phyloP scores from a whole-genome alignment of 371 early-diverging fungal genomes.

The Chytridium lagenaria region DNA sequence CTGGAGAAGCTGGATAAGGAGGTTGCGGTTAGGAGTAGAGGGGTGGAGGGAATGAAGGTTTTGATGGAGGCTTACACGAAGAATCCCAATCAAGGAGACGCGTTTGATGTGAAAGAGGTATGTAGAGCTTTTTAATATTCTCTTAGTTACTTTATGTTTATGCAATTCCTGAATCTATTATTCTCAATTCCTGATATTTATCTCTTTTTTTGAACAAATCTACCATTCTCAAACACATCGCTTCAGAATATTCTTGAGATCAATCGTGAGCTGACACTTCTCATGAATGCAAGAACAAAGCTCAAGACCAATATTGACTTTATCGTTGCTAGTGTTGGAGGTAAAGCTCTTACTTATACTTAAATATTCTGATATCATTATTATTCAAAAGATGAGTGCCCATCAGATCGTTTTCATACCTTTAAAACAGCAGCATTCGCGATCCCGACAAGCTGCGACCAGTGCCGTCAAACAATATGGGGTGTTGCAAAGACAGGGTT shows the following conservation, averaged over 20 bases:
- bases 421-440: constrained; percentile 44
- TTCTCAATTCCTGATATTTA: background rate
- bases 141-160: background rate
- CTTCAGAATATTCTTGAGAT: constrained; percentile 44
- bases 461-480: constrained; percentile 52
- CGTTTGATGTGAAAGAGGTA: constrained; percentile 42
- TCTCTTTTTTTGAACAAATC: background rate
- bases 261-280: constrained; percentile 46
- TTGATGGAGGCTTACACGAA: constrained; percentile 56
- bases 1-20: constrained; percentile 48
- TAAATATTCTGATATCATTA: background rate
- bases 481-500: constrained; percentile 49
- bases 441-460: constrained; percentile 49
- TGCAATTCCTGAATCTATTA: background rate
- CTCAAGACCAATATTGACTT: constrained; percentile 46
- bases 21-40: constrained; percentile 52
- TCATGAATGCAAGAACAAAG: constrained; percentile 42
- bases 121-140: background rate
- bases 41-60: constrained; percentile 56
- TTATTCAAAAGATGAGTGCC: constrained; percentile 20
- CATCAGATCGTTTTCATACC: constrained; percentile 33
- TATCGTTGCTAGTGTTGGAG: constrained; percentile 41
- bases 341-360: constrained; percentile 19
- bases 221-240: background rate
- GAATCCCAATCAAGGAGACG: constrained; percentile 48